Percentiles rank a stretch among this genome's conserved stretches.
phyloP scores from a whole-genome alignment of 306 rosid species.

The Trifolium repens region DNA sequence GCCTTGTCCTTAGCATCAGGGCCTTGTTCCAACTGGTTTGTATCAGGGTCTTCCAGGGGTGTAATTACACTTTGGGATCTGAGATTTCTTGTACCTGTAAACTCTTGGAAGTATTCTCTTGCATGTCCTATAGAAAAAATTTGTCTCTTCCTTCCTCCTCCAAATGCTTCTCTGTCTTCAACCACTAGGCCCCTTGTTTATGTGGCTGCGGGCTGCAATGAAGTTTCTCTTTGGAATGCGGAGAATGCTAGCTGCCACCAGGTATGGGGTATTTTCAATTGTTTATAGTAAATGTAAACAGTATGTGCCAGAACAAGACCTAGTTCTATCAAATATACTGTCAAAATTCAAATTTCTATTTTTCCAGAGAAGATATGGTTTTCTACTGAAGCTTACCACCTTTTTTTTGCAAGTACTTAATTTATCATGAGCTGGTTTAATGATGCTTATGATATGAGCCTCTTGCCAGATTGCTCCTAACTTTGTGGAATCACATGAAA shows the following conservation, averaged over 20 bases:
- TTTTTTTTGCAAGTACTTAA: conserved; percentile 20
- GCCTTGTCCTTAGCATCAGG: conserved; percentile 76
- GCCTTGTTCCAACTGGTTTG: conserved; percentile 95
- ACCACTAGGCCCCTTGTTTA: conserved; percentile 89
- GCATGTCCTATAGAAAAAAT: conserved; percentile 90
- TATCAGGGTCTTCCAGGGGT: conserved; percentile 94
- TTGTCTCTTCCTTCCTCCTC: conserved; percentile 84
- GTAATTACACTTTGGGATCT: conserved; percentile 95
- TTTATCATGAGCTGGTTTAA: conserved; percentile 26
- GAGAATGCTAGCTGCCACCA: conserved; percentile 97
- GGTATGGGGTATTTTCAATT: conserved; percentile 56
- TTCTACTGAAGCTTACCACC: conserved; percentile 17
- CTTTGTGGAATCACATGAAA: conserved; percentile 24
- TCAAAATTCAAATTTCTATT: conserved; percentile 14
- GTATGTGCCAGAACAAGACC: conserved; percentile 16
- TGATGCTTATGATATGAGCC: conserved; percentile 30
- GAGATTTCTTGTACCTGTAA: conserved; percentile 88
- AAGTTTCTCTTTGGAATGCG: conserved; percentile 99
- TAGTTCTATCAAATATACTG: conserved; percentile 12
- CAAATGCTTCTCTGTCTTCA: conserved; percentile 70
- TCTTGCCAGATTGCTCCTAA: conserved; percentile 10
- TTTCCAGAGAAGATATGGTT: conserved; percentile 15
- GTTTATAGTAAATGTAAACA: conserved; percentile 8
- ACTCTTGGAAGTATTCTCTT: conserved; percentile 85
- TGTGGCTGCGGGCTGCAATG: conserved; percentile 94